These are phyloP conservation scores for Saposhnikovia divaricata DNA, from an alignment of 129 eudicot species.

Conservation along the genomic window DNA sequence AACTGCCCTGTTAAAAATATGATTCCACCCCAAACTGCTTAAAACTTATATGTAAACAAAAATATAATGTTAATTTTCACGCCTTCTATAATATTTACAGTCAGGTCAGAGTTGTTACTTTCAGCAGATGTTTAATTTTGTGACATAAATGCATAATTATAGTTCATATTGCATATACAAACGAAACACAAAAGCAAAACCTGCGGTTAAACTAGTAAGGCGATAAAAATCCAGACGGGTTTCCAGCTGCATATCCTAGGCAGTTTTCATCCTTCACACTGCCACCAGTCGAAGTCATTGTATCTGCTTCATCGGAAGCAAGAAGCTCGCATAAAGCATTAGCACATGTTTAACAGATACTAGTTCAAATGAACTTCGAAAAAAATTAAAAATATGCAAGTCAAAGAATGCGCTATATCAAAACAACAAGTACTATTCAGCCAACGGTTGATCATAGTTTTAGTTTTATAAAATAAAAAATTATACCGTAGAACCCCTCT, in stretches of 20 bases:
- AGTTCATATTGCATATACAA: too few relatives aligned
- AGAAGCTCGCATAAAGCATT: too few relatives aligned
- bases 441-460: too few relatives aligned
- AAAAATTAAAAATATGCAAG: too few relatives aligned
- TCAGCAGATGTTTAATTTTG: neutral
- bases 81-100: neutral
- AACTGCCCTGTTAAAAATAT: slow-evolving; percentile 42
- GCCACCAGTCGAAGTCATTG: slow-evolving; percentile 34
- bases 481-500: too few relatives aligned
- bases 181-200: slow-evolving; percentile 14
- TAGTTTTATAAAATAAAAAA: too few relatives aligned
- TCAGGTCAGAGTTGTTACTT: too few relatives aligned
- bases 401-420: too few relatives aligned
- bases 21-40: neutral
- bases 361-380: too few relatives aligned
- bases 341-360: too few relatives aligned
- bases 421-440: too few relatives aligned
- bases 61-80: neutral
- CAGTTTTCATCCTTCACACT: slow-evolving; percentile 32
- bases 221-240: slow-evolving; percentile 70
- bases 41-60: neutral
- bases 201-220: slow-evolving; percentile 79
- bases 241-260: slow-evolving; percentile 85
- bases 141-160: neutral
- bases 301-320: slow-evolving; percentile 10